Evolutionary conservation across 352 stramenopile species (phyloP).

Genomic region (Globisporangium uncinulatum): DNA sequence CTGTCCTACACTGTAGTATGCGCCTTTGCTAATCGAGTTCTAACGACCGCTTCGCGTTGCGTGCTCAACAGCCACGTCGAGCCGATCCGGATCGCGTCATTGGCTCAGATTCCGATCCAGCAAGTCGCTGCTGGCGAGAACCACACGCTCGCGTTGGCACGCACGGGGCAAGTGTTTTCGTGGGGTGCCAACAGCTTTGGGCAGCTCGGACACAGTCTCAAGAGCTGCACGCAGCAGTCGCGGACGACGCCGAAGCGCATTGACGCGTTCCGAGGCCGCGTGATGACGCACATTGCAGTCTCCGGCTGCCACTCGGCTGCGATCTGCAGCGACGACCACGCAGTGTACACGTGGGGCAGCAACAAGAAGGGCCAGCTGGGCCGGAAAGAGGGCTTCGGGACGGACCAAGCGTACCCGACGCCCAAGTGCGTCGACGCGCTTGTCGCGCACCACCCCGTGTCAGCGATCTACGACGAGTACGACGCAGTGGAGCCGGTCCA

Average conservation of each 20-base stretch:
- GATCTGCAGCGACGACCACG: conserved; percentile 38
- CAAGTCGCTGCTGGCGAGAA: conserved; percentile 76
- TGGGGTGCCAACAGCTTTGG: conserved; percentile 84
- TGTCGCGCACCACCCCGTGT: conserved; percentile 39
- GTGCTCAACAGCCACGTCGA: conserved; percentile 44
- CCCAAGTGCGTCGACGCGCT: conserved; percentile 59
- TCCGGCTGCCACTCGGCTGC: conserved; percentile 70
- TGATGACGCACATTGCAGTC: conserved; percentile 57
- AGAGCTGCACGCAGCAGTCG: conserved; percentile 46
- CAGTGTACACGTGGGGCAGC: conserved; percentile 73
- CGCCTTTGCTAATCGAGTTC: too few relatives aligned
- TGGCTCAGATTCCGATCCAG: conserved; percentile 51
- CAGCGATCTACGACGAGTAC: conserved; percentile 55
- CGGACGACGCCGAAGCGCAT: conserved; percentile 67
- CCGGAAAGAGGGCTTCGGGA: conserved; percentile 67
- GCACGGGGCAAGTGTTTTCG: conserved; percentile 63
- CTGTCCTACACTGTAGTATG: conserved; percentile 12
- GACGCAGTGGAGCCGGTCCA: conserved; percentile 34
- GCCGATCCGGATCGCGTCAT: conserved; percentile 35
- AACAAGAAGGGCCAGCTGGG: conserved; percentile 79
- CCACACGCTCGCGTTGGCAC: conserved; percentile 68
- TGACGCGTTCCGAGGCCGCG: conserved; percentile 52
- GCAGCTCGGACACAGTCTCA: conserved; percentile 60
- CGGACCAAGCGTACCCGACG: conserved; percentile 50
- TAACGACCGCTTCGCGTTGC: too few relatives aligned